Conservation (phyloP, 495 filamentous ascomycete genomes). For the Bacidia gigantensis region DNA sequence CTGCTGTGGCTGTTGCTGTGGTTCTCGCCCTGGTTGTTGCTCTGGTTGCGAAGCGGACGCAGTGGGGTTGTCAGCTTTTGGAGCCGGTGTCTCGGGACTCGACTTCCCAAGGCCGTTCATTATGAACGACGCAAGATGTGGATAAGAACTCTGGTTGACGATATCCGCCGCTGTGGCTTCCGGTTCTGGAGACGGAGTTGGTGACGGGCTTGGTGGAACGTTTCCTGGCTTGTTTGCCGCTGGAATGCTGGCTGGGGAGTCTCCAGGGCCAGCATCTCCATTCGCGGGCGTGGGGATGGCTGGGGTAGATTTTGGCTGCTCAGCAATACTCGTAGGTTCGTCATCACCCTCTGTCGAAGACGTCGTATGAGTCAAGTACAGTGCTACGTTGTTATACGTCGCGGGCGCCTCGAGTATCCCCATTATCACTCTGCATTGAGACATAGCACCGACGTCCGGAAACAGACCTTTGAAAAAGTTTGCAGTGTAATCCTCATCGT, state of each 20-base stretch:
- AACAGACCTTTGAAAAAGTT: neutral
- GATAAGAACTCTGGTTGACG: neutral
- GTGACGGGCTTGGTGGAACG: neutral
- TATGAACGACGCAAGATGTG: neutral
- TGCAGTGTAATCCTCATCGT: neutral
- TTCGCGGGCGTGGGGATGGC: too few relatives aligned
- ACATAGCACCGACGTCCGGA: neutral
- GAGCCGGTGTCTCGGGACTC: too few relatives aligned
- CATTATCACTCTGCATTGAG: neutral
- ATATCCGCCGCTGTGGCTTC: too few relatives aligned
- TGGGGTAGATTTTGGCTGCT: neutral
- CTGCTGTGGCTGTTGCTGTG: too few relatives aligned
- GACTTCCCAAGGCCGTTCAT: neutral
- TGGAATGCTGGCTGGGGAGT: neutral
- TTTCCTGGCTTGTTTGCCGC: neutral
- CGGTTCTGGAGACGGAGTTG: neutral
- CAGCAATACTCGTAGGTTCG: neutral
- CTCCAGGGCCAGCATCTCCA: neutral
- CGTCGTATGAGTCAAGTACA: slow-evolving; percentile 1
- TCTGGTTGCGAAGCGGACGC: neutral
- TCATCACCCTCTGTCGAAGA: slow-evolving; percentile 3
- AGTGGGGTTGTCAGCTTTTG: too few relatives aligned
- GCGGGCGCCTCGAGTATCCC: neutral
- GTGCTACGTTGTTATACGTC: neutral
- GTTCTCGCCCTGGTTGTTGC: neutral